These are phyloP conservation scores for Cutaneotrichosporon sp. DNA, from an alignment of 1,284 basidiomycete species.

Conservation along the genomic window DNA sequence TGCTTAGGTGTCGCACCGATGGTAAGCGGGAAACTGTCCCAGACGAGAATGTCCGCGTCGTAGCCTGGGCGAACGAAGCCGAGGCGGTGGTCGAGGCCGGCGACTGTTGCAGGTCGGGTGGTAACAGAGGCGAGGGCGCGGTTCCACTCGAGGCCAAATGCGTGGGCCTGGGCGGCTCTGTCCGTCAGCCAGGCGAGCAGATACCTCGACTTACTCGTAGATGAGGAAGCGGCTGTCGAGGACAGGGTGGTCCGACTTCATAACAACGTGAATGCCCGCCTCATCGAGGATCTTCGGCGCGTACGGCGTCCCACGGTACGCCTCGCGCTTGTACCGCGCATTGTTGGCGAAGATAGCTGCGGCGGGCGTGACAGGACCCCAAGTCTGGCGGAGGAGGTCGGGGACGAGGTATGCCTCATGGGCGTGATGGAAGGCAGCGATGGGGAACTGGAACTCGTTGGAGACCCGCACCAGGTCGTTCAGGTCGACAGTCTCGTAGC, in stretches of 20 bases:
- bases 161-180: slow-evolving; percentile 73
- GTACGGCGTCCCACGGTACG: slow-evolving; percentile 78
- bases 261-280: slow-evolving; percentile 64
- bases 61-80: slow-evolving; percentile 65
- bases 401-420: slow-evolving; percentile 78
- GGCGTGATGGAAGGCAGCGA: slow-evolving; percentile 49
- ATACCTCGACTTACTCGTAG: slow-evolving; percentile 53
- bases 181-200: not conserved
- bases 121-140: slow-evolving; percentile 60
- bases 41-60: slow-evolving; percentile 66
- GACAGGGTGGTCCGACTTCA: slow-evolving; percentile 61
- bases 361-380: slow-evolving; percentile 54
- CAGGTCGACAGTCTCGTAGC: slow-evolving; percentile 72
- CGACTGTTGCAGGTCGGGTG: slow-evolving; percentile 66
- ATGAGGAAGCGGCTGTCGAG: slow-evolving; percentile 71
- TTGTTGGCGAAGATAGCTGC: slow-evolving; percentile 68
- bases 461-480: slow-evolving; percentile 59
- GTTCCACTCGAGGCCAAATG: slow-evolving; percentile 54
- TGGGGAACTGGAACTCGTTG: slow-evolving; percentile 61
- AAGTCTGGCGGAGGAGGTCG: slow-evolving; percentile 54
- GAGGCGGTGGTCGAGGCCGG: slow-evolving; percentile 76
- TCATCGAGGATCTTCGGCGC: slow-evolving; percentile 73
- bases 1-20: slow-evolving; percentile 57
- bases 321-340: slow-evolving; percentile 68
- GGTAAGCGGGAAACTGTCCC: slow-evolving; percentile 78